Conservation (phyloP, 1,139 yeast species). For the Geotrichum reessii region DNA sequence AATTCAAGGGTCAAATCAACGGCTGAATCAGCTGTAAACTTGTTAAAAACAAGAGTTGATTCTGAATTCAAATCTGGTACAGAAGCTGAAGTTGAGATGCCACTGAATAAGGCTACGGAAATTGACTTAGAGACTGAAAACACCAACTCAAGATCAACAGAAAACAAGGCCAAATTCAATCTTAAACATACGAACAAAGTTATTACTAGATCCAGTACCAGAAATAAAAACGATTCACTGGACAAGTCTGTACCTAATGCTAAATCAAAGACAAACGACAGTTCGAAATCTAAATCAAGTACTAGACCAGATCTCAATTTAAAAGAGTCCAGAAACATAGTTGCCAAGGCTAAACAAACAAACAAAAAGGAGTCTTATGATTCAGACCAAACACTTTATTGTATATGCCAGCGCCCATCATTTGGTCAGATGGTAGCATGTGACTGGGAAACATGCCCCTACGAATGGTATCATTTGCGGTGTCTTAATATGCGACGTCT, state of each 20-base stretch:
- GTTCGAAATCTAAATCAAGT: not conserved
- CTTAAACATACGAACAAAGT: too few relatives aligned
- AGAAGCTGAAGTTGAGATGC: too few relatives aligned
- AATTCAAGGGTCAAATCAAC: not conserved
- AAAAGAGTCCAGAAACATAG: too few relatives aligned
- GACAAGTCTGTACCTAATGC: not conserved
- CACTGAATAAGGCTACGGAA: not conserved
- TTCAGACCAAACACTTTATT: conserved; percentile 4
- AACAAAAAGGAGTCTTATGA: not conserved
- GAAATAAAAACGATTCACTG: not conserved
- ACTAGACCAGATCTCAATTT: not conserved
- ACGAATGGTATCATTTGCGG: conserved; percentile 12
- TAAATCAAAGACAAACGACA: not conserved
- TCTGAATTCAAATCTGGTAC: too few relatives aligned
- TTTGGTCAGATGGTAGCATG: conserved; percentile 15
- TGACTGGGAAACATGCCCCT: conserved; percentile 8
- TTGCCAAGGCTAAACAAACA: not conserved
- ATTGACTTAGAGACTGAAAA: not conserved
- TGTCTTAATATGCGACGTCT: conserved; percentile 5
- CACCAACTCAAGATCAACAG: not conserved
- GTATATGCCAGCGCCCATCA: conserved; percentile 9
- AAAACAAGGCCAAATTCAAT: not conserved
- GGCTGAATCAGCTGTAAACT: not conserved
- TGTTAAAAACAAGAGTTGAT: too few relatives aligned
- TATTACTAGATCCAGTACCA: not conserved